Percentiles rank a stretch among this genome's conserved stretches.
phyloP scores from a whole-genome alignment of 768 basidiomycete species.

The Leccinum fibrillosum region DNA sequence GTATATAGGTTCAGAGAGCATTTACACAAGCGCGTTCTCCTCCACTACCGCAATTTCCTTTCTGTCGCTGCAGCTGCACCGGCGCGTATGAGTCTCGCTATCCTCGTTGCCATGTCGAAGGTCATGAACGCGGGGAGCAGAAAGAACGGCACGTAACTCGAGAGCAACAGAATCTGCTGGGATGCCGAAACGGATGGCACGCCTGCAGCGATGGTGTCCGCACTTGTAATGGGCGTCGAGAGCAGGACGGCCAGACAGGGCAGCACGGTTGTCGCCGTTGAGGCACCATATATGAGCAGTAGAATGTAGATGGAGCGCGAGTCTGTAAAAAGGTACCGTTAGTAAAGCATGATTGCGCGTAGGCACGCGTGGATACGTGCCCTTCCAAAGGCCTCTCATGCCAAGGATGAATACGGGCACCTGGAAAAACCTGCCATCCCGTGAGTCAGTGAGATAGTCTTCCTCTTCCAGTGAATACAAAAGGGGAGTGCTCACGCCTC shows the following conservation, averaged over 20 bases:
- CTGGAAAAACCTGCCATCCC: slow-evolving; percentile 50
- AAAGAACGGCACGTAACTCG: slow-evolving; percentile 75
- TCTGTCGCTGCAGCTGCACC: slow-evolving; percentile 16
- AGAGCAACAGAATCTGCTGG: slow-evolving; percentile 59
- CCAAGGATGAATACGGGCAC: slow-evolving; percentile 78
- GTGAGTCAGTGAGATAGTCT: not conserved
- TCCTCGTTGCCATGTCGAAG: slow-evolving; percentile 60
- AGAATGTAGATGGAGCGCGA: slow-evolving; percentile 55
- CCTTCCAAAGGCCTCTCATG: slow-evolving; percentile 53
- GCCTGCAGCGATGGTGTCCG: slow-evolving; percentile 27
- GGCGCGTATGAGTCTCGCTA: slow-evolving; percentile 30
- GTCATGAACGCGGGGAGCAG: slow-evolving; percentile 68
- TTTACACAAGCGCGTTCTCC: not conserved
- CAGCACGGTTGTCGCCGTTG: slow-evolving; percentile 73
- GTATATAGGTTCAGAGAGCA: not conserved
- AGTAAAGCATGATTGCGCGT: not conserved
- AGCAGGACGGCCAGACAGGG: slow-evolving; percentile 65
- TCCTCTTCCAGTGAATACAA: not conserved
- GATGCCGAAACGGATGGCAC: slow-evolving; percentile 40
- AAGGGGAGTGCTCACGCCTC: slow-evolving; percentile 47
- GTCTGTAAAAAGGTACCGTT: slow-evolving; percentile 33
- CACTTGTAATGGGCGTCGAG: slow-evolving; percentile 45
- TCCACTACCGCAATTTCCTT: slow-evolving; percentile 19
- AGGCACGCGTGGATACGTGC: slow-evolving; percentile 27
- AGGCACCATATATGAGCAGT: slow-evolving; percentile 71